Base-by-base conservation (phyloP, 768 basidiomycete genomes). In the Xanthoconium purpureum region DNA sequence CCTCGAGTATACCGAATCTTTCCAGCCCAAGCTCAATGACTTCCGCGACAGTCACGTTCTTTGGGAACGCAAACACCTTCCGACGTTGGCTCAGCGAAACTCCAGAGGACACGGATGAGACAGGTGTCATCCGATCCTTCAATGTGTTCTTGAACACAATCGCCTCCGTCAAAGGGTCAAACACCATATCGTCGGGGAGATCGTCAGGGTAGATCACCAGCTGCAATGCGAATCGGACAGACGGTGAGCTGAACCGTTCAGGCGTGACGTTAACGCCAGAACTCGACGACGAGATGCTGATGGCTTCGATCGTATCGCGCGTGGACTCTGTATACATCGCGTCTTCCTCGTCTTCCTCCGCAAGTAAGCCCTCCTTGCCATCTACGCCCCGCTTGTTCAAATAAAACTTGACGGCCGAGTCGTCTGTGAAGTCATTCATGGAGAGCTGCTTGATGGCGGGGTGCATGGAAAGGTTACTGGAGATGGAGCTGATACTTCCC, bases 351-450 rank as follows among this genome's bases (percentile, higher is more conserved):
- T 67, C 66, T n/a, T 78, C 78, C 2, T 74, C 82, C 0, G 77
- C 75, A 40, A 76, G 71, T 0, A 75, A 73, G 49, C 73, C 78
- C 50, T 80, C 80, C 43, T 80, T 79, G 15, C 70, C 68, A 9
- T 78, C 73, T 30, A 72, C 69, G 6, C 73, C 66, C 29, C 80
- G 76, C 52, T 91, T 78, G 70, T 98, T 94, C 60, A 98, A 72
- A 73, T 97, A 99, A 72, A 98, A 89, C 72, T 98, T 98, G 74
- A 98, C 95, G 0, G 89, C 87, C 5, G 94, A 94, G 68, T 98
- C 97, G 63, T 99, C 97, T 42, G 91, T 91, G 67, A 95, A 98
- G 69, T 98, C 97, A 64, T 95, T 97, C 93, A 97, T 96, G 44
- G 90, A 85, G 39, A 98, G 76, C 68, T 90, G 91, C 67, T 84